Percentiles rank a stretch among this genome's conserved stretches.
These are phyloP conservation scores for Berberis vulgaris DNA, from an alignment of 164 flowering plant genomes.

Conservation along the genomic window DNA sequence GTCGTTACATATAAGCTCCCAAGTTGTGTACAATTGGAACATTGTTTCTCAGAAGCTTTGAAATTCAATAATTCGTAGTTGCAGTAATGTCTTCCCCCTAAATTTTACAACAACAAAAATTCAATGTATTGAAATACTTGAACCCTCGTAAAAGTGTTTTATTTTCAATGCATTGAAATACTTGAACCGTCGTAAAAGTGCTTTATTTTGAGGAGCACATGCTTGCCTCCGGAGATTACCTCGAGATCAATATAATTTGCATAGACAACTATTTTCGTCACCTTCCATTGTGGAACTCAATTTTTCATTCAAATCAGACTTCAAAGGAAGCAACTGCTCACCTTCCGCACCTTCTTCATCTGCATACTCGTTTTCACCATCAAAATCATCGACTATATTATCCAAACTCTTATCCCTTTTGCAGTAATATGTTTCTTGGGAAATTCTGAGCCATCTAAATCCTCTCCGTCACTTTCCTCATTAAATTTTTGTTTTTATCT, in stretches of 20 bases:
- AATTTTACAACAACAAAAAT: too few species aligned
- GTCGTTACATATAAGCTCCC: too few species aligned
- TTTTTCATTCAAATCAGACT: slow-evolving; percentile 36
- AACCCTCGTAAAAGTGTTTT: not conserved
- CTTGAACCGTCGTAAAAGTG: too few species aligned
- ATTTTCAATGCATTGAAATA: too few species aligned
- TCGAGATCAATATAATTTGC: slow-evolving; percentile 28
- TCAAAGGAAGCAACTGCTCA: too few species aligned
- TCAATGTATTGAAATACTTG: too few species aligned
- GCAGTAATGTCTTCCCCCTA: too few species aligned
- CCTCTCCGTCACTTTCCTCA: slow-evolving; percentile 23
- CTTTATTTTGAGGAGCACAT: not conserved
- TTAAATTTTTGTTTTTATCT: slow-evolving; percentile 20
- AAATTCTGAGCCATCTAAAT: slow-evolving; percentile 23
- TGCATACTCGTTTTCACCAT: slow-evolving; percentile 21
- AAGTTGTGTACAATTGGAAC: too few species aligned
- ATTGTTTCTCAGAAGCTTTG: too few species aligned
- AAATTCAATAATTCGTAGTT: too few species aligned
- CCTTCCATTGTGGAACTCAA: slow-evolving; percentile 67
- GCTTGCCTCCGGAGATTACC: slow-evolving; percentile 29
- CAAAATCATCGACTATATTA: slow-evolving; percentile 20
- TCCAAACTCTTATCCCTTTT: slow-evolving; percentile 7
- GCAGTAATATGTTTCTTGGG: slow-evolving; percentile 22
- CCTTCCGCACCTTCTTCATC: slow-evolving; percentile 6
- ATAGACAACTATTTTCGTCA: slow-evolving; percentile 60